Percentiles rank a stretch among this genome's conserved stretches.
These are phyloP conservation scores for Xylaria sp. DNA, from an alignment of 2,329 filamentous ascomycete species.

Conservation along the genomic window DNA sequence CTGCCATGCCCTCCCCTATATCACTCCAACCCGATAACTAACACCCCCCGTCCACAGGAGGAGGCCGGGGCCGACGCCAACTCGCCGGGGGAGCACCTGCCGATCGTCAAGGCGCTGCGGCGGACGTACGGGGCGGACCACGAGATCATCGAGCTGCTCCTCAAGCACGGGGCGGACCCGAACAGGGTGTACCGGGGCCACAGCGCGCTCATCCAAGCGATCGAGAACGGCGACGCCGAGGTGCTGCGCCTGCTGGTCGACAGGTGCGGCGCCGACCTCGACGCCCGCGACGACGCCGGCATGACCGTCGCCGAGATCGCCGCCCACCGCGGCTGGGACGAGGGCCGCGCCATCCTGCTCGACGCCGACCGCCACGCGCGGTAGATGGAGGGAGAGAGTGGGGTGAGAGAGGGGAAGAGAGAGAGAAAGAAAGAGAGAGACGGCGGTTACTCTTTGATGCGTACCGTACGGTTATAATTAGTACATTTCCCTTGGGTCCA, in stretches of 20 bases:
- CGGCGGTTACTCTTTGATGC: too few species aligned
- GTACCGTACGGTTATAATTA: too few species aligned
- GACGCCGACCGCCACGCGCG: constrained; percentile 9
- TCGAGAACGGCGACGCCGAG: constrained; percentile 63
- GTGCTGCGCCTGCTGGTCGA: constrained; percentile 56
- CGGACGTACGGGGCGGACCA: constrained; percentile 58
- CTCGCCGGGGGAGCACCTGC: constrained; percentile 69
- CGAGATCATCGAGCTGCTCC: constrained; percentile 63
- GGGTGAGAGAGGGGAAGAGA: not conserved
- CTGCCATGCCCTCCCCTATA: not conserved
- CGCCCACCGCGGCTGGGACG: constrained; percentile 59
- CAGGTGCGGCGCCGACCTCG: constrained; percentile 54
- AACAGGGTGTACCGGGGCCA: constrained; percentile 69
- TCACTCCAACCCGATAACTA: not conserved
- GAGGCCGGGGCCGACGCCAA: constrained; percentile 67
- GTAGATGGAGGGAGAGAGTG: not conserved
- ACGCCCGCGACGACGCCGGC: constrained; percentile 56
- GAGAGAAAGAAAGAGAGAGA: not conserved
- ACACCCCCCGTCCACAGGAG: constrained; percentile 33
- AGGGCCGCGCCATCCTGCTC: constrained; percentile 53
- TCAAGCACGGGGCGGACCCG: constrained; percentile 66
- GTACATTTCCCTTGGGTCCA: too few species aligned
- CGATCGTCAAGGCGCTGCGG: constrained; percentile 70
- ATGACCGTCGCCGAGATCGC: constrained; percentile 61
- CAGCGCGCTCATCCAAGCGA: constrained; percentile 66